These are phyloP conservation scores for Globisporangium okanoganense DNA, from an alignment of 352 stramenopile genomes.

Conservation along the genomic window DNA sequence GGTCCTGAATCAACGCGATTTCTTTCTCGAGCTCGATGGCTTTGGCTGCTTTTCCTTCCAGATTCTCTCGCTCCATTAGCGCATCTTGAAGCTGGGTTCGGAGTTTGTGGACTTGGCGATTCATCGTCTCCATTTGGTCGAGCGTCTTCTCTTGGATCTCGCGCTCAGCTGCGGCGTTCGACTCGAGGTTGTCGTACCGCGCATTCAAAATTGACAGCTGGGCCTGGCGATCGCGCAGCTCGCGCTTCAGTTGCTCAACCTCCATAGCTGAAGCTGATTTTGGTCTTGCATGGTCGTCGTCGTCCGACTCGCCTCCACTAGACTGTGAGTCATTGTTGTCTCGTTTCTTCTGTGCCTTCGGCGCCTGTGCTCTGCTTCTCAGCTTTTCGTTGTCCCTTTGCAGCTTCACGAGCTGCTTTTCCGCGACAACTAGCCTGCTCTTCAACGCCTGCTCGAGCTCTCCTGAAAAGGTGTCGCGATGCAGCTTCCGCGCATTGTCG, in stretches of 20 bases:
- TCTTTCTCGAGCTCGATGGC: conserved; percentile 80
- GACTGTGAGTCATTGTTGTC: conserved; percentile 34
- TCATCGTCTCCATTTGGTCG: conserved; percentile 88
- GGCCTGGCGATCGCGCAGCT: conserved; percentile 78
- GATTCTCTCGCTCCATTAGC: conserved; percentile 72
- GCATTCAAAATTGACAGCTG: conserved; percentile 84
- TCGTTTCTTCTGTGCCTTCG: conserved; percentile 6
- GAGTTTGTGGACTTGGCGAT: conserved; percentile 88
- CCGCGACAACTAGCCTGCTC: conserved; percentile 54
- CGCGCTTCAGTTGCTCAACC: conserved; percentile 57
- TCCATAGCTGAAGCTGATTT: conserved; percentile 25
- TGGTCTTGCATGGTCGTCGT: conserved; percentile 17
- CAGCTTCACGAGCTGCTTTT: conserved; percentile 67
- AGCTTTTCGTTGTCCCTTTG: conserved; percentile 71
- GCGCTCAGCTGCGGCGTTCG: conserved; percentile 69
- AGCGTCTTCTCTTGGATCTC: conserved; percentile 91
- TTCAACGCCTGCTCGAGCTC: conserved; percentile 75
- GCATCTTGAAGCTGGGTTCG: conserved; percentile 78
- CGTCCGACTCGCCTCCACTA: conserved; percentile 19
- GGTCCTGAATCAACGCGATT: conserved; percentile 58
- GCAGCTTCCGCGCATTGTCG: conserved; percentile 38
- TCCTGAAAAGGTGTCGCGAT: conserved; percentile 45
- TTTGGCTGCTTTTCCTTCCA: conserved; percentile 60
- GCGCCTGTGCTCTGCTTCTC: conserved; percentile 9
- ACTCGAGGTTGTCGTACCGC: conserved; percentile 87